Evolutionary conservation across 2,329 filamentous ascomycete genomes (phyloP).

Genomic region (Fusarium luffae): DNA sequence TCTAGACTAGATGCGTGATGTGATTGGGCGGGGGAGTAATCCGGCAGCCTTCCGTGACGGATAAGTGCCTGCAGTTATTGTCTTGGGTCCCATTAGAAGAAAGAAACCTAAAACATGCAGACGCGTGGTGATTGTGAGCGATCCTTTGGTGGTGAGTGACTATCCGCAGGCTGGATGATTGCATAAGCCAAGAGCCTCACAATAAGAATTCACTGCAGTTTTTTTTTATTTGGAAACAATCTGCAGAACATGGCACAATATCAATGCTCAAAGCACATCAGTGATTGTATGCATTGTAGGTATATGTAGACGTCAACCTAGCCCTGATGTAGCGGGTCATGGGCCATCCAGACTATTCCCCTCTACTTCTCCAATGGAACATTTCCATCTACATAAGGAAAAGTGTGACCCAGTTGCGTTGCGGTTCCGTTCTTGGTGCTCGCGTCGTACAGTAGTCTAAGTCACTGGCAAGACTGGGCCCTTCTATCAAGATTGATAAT

Average conservation of each 20-base stretch:
- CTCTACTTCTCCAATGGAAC: not conserved
- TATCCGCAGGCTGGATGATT: not conserved
- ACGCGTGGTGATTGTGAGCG: not conserved
- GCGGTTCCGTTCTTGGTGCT: slow-evolving; percentile 22
- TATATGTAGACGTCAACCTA: not conserved
- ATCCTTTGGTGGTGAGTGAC: not conserved
- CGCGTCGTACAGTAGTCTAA: not conserved
- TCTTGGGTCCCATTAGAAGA: slow-evolving; percentile 11
- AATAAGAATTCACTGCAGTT: not conserved
- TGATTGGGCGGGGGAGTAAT: slow-evolving; percentile 27
- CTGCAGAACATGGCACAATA: not conserved
- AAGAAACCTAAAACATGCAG: slow-evolving; percentile 3
- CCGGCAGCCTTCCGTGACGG: slow-evolving; percentile 25
- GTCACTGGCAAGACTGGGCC: not conserved
- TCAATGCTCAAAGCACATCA: slow-evolving; percentile 8
- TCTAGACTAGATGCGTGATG: not conserved
- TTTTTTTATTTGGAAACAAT: not conserved
- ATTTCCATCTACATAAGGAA: slow-evolving; percentile 9
- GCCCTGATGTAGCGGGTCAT: slow-evolving; percentile 21
- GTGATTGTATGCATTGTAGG: not conserved
- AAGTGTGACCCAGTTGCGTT: slow-evolving; percentile 2
- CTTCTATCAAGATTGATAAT: slow-evolving; percentile 2
- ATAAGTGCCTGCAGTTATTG: slow-evolving; percentile 27
- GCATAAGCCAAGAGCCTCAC: slow-evolving; percentile 2
- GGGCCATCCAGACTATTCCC: slow-evolving; percentile 12